Evolutionary conservation across 495 filamentous ascomycete genomes (phyloP).

Genomic region (Penicillium steckii): DNA sequence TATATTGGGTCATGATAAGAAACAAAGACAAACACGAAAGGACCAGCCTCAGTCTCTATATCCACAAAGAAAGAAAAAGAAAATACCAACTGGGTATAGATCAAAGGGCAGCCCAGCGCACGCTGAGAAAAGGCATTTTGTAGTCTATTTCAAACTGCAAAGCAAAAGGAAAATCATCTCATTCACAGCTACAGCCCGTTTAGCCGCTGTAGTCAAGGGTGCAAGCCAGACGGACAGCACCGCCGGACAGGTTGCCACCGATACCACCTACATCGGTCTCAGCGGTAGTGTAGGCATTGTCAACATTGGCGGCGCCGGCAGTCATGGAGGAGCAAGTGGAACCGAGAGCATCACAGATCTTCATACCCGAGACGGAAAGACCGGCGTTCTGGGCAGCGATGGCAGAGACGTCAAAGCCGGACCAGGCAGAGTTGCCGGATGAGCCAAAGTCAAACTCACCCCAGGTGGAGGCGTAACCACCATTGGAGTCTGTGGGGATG

Average conservation of each 20-base stretch:
- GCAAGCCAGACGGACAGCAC: constrained; percentile 28
- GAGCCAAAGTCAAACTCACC: constrained; percentile 44
- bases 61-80: constrained; percentile 14
- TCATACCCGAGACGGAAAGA: constrained; percentile 32
- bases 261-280: constrained; percentile 39
- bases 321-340: constrained; percentile 34
- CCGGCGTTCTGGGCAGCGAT: constrained; percentile 37
- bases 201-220: constrained; percentile 33
- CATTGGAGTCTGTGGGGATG: constrained; percentile 30
- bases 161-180: constrained; percentile 4
- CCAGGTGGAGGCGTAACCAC: constrained; percentile 43
- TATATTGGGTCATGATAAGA: constrained; percentile 9
- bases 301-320: constrained; percentile 20
- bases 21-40: constrained; percentile 7
- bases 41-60: constrained; percentile 26
- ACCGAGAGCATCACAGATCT: constrained; percentile 29
- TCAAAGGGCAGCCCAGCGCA: constrained; percentile 2
- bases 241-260: constrained; percentile 35
- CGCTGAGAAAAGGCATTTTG: constrained; percentile 7
- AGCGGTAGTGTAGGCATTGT: constrained; percentile 37
- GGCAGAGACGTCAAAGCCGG: constrained; percentile 43
- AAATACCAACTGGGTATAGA: constrained; percentile 20
- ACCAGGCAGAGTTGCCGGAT: constrained; percentile 35
- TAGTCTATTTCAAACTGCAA: constrained; percentile 7
- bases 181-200: constrained; percentile 9